Evolutionary conservation across 352 stramenopile genomes (phyloP).

Genomic region (Phytophthora hybrid): DNA sequence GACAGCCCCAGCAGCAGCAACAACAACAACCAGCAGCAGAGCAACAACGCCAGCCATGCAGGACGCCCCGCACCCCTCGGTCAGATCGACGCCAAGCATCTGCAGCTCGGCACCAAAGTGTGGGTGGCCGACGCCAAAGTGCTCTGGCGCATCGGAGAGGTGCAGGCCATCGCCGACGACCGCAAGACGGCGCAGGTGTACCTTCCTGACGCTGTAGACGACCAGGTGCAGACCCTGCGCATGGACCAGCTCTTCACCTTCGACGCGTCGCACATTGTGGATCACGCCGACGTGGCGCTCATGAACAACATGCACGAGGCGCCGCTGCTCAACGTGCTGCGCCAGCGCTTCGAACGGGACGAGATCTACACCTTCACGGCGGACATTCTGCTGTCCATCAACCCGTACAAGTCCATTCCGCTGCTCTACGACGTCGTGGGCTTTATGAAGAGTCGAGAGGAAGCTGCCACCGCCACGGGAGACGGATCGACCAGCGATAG

Average conservation of each 20-base stretch:
- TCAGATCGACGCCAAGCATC: conserved; percentile 56
- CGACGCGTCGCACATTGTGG: conserved; percentile 85
- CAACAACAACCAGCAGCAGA: conserved; percentile 17
- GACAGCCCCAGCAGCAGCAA: conserved; percentile 35
- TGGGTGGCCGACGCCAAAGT: conserved; percentile 82
- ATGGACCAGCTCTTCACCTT: conserved; percentile 77
- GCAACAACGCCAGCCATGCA: conserved; percentile 30
- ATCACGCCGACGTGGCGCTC: conserved; percentile 85
- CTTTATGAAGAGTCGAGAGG: conserved; percentile 67
- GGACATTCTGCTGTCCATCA: conserved; percentile 86
- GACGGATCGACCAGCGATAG: conserved; percentile 37
- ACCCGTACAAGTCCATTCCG: conserved; percentile 91
- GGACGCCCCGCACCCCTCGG: conserved; percentile 39
- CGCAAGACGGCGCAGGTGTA: conserved; percentile 65
- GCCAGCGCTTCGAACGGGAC: conserved; percentile 80
- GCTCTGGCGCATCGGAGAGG: conserved; percentile 83
- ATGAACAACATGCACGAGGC: conserved; percentile 94
- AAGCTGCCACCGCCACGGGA: conserved; percentile 36
- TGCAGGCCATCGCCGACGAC: conserved; percentile 59
- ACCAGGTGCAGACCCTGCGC: conserved; percentile 63
- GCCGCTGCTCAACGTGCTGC: conserved; percentile 80
- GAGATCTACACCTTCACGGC: conserved; percentile 91
- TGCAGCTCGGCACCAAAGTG: conserved; percentile 68
- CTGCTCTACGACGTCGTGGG: conserved; percentile 81
- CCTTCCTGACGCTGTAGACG: conserved; percentile 64